Conservation (phyloP, 31 red algal genomes). For the Odonthalia washingtoniensis region DNA sequence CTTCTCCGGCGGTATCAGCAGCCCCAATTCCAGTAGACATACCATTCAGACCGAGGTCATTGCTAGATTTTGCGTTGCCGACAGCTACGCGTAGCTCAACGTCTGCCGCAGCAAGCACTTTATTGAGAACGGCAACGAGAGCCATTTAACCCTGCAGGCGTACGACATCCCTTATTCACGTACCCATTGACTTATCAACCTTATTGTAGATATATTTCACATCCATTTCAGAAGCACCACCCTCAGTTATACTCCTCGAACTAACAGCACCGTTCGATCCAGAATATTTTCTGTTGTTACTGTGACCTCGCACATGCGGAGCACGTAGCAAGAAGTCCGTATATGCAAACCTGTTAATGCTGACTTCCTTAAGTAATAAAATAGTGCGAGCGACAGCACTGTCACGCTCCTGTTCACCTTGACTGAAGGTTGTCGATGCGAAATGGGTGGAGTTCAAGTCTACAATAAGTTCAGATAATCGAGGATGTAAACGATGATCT, state of each 20-base stretch:
- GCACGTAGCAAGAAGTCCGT: constrained; percentile 2
- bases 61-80: too few relatives aligned
- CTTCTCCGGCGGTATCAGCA: too few relatives aligned
- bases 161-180: constrained; percentile 18
- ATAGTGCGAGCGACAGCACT: neutral
- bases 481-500: constrained; percentile 14
- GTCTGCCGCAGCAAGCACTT: neutral
- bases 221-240: neutral
- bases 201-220: constrained; percentile 21
- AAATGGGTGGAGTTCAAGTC: neutral
- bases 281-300: too few relatives aligned
- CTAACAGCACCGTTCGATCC: too few relatives aligned
- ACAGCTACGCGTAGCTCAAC: constrained; percentile 22
- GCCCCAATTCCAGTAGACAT: too few relatives aligned
- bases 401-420: constrained; percentile 10
- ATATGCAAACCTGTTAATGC: constrained; percentile 8
- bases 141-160: constrained; percentile 42
- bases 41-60: too few relatives aligned
- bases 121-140: constrained; percentile 32
- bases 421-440: neutral
- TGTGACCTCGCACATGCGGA: neutral
- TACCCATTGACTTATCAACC: constrained; percentile 35
- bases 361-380: neutral
- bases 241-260: neutral
- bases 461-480: constrained; percentile 11